phyloP scores from a whole-genome alignment of 1,139 yeast species.

The Hyphopichia wangnamkhiaoensis region DNA sequence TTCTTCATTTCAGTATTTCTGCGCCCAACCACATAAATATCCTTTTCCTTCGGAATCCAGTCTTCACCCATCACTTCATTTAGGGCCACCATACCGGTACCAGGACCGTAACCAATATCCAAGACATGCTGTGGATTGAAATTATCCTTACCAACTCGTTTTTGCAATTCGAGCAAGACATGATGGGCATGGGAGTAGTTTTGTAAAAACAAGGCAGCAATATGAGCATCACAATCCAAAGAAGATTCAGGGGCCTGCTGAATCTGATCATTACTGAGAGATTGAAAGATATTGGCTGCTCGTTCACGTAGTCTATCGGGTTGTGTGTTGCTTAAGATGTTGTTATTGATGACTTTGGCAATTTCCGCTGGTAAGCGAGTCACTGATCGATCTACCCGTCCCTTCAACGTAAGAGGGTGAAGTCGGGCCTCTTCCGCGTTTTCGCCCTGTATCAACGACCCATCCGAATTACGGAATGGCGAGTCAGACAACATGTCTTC shows the following conservation, averaged over 20 bases:
- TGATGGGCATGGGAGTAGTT: constrained; percentile 75
- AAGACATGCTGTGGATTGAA: constrained; percentile 69
- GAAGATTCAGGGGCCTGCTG: constrained; percentile 54
- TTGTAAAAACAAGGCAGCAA: constrained; percentile 82
- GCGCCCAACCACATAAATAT: constrained; percentile 73
- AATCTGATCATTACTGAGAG: constrained; percentile 49
- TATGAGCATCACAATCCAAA: constrained; percentile 76
- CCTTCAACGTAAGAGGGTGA: constrained; percentile 48
- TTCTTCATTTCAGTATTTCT: constrained; percentile 65
- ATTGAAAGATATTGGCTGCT: constrained; percentile 54
- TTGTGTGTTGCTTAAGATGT: constrained; percentile 52
- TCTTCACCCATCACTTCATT: constrained; percentile 75
- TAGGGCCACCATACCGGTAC: constrained; percentile 85
- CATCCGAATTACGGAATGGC: constrained; percentile 41
- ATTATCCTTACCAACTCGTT: constrained; percentile 44
- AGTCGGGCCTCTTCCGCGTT: constrained; percentile 55
- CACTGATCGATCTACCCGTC: constrained; percentile 47
- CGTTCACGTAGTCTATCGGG: constrained; percentile 60
- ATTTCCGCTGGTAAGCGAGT: constrained; percentile 54
- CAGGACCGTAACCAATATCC: constrained; percentile 91
- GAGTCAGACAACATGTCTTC: too few relatives aligned
- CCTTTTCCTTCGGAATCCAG: constrained; percentile 64
- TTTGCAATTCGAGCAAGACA: constrained; percentile 66
- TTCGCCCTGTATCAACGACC: constrained; percentile 42
- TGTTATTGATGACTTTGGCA: constrained; percentile 56